phyloP scores from a whole-genome alignment of 768 basidiomycete genomes.

The Royoungia palumana region DNA sequence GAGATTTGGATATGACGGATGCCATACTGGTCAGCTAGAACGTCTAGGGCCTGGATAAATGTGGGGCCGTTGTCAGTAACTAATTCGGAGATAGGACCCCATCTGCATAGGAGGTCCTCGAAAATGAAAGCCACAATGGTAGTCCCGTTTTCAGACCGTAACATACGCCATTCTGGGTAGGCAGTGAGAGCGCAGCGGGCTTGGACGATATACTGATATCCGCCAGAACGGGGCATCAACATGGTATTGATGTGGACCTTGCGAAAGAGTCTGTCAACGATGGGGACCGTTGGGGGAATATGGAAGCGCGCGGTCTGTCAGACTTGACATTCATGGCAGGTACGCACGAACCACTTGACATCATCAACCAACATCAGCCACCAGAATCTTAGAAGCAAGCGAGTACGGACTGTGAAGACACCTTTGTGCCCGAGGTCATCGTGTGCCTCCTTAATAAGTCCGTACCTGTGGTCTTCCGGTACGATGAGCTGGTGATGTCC shows the following conservation, averaged over 20 bases:
- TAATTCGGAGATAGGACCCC: not conserved
- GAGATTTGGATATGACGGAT: not conserved
- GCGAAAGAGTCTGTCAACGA: constrained; percentile 9
- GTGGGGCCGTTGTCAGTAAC: not conserved
- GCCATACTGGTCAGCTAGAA: not conserved
- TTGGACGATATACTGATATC: constrained; percentile 17
- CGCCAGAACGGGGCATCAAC: not conserved
- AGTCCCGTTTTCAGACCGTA: constrained; percentile 17
- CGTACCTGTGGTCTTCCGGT: not conserved
- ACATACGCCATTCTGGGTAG: constrained; percentile 30
- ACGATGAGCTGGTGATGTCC: not conserved
- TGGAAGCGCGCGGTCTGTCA: constrained; percentile 18
- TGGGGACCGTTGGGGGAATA: constrained; percentile 9
- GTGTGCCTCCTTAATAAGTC: not conserved
- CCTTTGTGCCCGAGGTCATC: constrained; percentile 7
- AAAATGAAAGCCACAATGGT: constrained; percentile 16
- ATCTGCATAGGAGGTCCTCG: constrained; percentile 17
- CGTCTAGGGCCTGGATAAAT: not conserved
- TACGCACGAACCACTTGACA: constrained; percentile 28
- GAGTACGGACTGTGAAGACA: not conserved
- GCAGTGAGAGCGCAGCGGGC: not conserved
- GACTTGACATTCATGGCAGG: constrained; percentile 35
- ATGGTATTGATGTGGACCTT: constrained; percentile 3
- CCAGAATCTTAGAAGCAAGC: not conserved
- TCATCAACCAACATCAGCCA: constrained; percentile 11